Conservation (phyloP, 768 basidiomycete genomes). For the Clathrus columnatus region DNA sequence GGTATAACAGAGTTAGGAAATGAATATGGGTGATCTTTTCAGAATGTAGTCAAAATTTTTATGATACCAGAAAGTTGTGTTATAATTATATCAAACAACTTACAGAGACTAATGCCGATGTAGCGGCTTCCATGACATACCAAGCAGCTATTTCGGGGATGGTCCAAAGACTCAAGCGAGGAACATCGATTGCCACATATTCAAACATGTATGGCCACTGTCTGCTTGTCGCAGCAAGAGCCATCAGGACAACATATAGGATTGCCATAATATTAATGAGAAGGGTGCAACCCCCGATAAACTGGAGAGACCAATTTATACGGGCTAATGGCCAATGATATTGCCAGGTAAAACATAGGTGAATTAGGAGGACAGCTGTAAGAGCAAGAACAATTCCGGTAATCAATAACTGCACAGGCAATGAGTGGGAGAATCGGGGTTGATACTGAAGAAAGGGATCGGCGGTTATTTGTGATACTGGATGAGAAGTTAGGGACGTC, state of each 20-base stretch:
- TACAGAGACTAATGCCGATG: conserved; percentile 80
- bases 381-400: conserved; percentile 81
- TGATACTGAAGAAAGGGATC: conserved; percentile 77
- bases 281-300: conserved; percentile 74
- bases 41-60: background rate
- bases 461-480: conserved; percentile 2
- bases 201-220: conserved; percentile 94
- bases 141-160: conserved; percentile 60
- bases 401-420: conserved; percentile 85
- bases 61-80: background rate
- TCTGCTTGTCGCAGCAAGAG: conserved; percentile 51
- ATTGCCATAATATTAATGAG: conserved; percentile 72
- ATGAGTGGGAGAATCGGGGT: conserved; percentile 76
- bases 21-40: conserved; percentile 93
- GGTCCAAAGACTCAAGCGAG: conserved; percentile 57
- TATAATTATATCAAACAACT: conserved; percentile 17
- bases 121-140: conserved; percentile 82
- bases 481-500: background rate
- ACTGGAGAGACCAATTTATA: conserved; percentile 84
- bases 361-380: conserved; percentile 75
- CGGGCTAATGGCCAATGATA: conserved; percentile 94
- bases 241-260: conserved; percentile 61
- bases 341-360: conserved; percentile 90
- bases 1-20: conserved; percentile 91
- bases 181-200: conserved; percentile 78